Evolutionary conservation across 1,139 yeast genomes (phyloP).

Genomic region (Blastobotrys petasosporus): DNA sequence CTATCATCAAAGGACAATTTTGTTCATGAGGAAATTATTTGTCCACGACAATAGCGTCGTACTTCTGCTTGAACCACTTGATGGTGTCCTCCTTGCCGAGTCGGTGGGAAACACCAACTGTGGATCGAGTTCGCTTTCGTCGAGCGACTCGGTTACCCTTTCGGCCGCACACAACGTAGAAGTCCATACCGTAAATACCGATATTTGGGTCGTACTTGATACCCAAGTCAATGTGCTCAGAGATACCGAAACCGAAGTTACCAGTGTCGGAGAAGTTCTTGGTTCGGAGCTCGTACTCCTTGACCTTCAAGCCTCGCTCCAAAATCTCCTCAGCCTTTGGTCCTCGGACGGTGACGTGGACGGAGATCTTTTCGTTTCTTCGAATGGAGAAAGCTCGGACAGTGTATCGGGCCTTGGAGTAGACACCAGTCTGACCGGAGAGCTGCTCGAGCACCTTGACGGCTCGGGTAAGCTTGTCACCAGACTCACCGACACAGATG

Average conservation of each 20-base stretch:
- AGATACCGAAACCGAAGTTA: conserved; percentile 99
- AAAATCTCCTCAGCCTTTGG: conserved; percentile 99
- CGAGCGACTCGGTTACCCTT: conserved; percentile 99
- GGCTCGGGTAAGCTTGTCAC: conserved; percentile 99
- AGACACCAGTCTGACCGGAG: conserved; percentile 99
- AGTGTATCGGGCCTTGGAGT: conserved; percentile 99
- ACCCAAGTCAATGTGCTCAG: conserved; percentile 99
- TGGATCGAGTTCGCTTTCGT: conserved; percentile 94
- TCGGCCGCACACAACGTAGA: conserved; percentile 99
- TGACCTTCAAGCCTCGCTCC: conserved; percentile 99
- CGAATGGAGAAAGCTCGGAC: conserved; percentile 99
- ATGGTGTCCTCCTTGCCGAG: conserved; percentile 92
- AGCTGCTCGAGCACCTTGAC: conserved; percentile 99
- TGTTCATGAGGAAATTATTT: conserved; percentile 7
- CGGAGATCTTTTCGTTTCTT: conserved; percentile 99
- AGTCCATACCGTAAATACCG: conserved; percentile 99
- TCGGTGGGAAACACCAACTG: conserved; percentile 89
- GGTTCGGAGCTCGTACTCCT: conserved; percentile 94
- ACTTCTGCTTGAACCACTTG: conserved; percentile 98
- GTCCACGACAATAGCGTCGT: conserved; percentile 87
- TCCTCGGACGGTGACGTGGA: conserved; percentile 99
- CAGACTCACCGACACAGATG: conserved; percentile 99
- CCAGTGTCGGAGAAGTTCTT: conserved; percentile 98
- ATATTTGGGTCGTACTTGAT: conserved; percentile 99
- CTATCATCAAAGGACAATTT: neutral